Evolutionary conservation across 768 basidiomycete species (phyloP), one percentile per base, ranked within the genome.

Genomic region (Xerocomellus amylosporus): DNA sequence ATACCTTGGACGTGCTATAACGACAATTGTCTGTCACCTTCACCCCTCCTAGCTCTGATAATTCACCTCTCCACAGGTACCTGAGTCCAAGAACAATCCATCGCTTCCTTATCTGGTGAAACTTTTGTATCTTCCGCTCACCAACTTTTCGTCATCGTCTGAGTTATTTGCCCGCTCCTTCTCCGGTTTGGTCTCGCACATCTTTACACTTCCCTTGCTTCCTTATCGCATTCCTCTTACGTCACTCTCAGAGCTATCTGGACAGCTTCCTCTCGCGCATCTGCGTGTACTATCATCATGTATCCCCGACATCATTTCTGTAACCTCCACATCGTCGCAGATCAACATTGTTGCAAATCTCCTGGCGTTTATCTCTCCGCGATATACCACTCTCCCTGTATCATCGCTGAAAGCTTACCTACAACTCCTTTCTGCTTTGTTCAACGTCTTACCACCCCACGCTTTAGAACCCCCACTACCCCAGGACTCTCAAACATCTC

Each of bases 301-400:
- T 45, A 54, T 67, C 39, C 37, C 65, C 49, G 47, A 43, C 69
- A 33, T 69, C 81, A 17, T 66, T 70, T 41, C 57, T 62, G 26
- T 64, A 8, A 58, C 64, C 7, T 69, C 77, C 39, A 56, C 71
- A n/a, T 61, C 66, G 12, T 61, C 62, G 2, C 72, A 66, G 14
- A 59, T 86, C 41, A 82, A 93, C 63, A 77, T 94, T 5, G 62
- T 90, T 8, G 86, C 90, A 1, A 95, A 92, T 62, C 70, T 91
- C 13, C 69, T 82, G 49, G 77, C 82, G 26, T 86, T 94, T 65
- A 76, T 77, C 12, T 74, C 82, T 1, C 82, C 87, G 2, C 79
- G 86, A 40, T 87, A 91, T 64, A 58, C 76, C 10, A 68, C 69
- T 8, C 72, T 89, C 13, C 69, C 77, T 0, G 58, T 73, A 3